These are phyloP conservation scores for Glomus cerebriforme DNA, from an alignment of 192 early-diverging fungal genomes.

Conservation along the genomic window DNA sequence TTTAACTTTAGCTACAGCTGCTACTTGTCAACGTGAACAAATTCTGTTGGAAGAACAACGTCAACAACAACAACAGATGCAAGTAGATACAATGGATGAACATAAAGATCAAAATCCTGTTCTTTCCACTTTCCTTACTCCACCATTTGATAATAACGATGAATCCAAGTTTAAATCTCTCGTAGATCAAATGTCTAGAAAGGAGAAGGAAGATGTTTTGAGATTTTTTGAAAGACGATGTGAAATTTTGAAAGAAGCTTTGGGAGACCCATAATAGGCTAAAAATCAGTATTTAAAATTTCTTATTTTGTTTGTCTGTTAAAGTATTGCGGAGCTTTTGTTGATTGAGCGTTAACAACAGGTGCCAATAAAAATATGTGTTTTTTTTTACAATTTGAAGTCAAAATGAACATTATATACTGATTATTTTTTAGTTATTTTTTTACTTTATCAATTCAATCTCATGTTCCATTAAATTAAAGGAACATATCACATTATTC, in stretches of 20 bases:
- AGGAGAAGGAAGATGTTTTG: slow-evolving; percentile 56
- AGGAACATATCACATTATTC: background rate
- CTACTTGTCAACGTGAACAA: slow-evolving; percentile 26
- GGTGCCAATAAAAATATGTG: background rate
- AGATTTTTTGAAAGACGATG: slow-evolving; percentile 60
- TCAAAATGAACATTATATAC: background rate
- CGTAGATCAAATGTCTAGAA: slow-evolving; percentile 50
- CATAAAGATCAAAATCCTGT: background rate
- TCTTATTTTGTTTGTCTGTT: background rate
- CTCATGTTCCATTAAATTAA: background rate
- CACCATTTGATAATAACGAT: slow-evolving; percentile 34
- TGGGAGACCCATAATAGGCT: background rate
- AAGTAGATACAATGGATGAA: background rate
- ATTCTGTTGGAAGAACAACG: background rate
- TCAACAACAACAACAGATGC: slow-evolving; percentile 1
- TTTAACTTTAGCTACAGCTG: slow-evolving; percentile 29
- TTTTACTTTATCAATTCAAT: background rate
- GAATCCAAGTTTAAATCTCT: slow-evolving; percentile 43
- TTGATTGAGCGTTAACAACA: background rate
- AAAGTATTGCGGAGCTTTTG: background rate
- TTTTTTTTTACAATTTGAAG: background rate
- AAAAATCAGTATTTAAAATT: background rate
- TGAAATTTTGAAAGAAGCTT: slow-evolving; percentile 43
- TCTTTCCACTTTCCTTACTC: background rate
- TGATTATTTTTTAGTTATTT: background rate